phyloP scores from a whole-genome alignment of 768 basidiomycete genomes.

The Collybia sp. region DNA sequence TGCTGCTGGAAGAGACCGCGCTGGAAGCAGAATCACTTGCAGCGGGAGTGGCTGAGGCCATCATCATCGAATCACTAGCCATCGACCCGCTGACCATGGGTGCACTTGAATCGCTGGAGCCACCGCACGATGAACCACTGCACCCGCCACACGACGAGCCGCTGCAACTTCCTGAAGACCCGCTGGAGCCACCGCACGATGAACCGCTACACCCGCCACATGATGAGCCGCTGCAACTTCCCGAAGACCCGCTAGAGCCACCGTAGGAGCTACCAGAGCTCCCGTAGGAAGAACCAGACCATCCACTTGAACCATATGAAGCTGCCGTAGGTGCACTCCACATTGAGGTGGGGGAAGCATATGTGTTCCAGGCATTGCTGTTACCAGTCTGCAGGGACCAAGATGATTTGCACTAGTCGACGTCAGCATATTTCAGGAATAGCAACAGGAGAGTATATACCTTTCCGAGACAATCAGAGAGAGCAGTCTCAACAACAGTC shows the following conservation, averaged over 20 bases:
- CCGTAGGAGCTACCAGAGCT: neutral
- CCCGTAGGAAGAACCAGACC: slow-evolving; percentile 15
- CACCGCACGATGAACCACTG: slow-evolving; percentile 1
- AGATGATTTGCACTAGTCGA: slow-evolving; percentile 49
- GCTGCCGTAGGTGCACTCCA: slow-evolving; percentile 14
- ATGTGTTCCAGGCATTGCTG: slow-evolving; percentile 44
- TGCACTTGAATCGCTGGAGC: slow-evolving; percentile 1
- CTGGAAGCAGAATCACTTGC: neutral
- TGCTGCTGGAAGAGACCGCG: neutral
- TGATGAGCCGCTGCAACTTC: neutral
- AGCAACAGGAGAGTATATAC: slow-evolving; percentile 20
- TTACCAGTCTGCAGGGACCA: slow-evolving; percentile 51
- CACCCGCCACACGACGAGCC: neutral
- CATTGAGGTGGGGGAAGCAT: slow-evolving; percentile 24
- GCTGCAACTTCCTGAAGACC: neutral
- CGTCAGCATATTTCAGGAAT: slow-evolving; percentile 8
- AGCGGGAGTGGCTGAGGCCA: neutral
- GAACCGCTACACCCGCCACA: slow-evolving; percentile 2
- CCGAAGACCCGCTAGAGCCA: neutral
- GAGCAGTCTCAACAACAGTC: slow-evolving; percentile 42
- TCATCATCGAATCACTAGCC: slow-evolving; percentile 2
- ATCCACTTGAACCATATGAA: slow-evolving; percentile 6
- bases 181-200: slow-evolving; percentile 2
- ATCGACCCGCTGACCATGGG: too few relatives aligned
- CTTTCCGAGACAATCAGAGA: slow-evolving; percentile 48